These are phyloP conservation scores for Talaromyces sp. DNA, from an alignment of 2,329 filamentous ascomycete genomes.

Conservation along the genomic window DNA sequence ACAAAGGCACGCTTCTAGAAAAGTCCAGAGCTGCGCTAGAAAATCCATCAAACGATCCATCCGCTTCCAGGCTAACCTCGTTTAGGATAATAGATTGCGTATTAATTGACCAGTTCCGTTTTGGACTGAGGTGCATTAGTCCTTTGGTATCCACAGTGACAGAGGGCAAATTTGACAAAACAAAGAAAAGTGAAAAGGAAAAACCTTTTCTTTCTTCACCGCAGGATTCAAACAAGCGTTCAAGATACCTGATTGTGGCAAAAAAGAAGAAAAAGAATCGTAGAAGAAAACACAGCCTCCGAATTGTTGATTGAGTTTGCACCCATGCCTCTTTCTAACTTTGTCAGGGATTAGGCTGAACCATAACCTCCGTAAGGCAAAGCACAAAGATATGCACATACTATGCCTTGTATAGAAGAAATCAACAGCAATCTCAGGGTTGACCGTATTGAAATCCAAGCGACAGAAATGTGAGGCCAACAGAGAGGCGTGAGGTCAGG, in stretches of 20 bases:
- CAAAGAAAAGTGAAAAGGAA: not conserved
- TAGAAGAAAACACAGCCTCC: not conserved
- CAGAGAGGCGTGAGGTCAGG: not conserved
- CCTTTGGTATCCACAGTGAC: not conserved
- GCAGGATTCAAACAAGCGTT: not conserved
- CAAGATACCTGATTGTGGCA: slow-evolving; percentile 7
- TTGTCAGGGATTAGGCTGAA: not conserved
- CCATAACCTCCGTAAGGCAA: not conserved
- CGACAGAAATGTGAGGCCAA: not conserved
- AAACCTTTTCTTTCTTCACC: not conserved
- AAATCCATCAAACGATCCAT: slow-evolving; percentile 6
- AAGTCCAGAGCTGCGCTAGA: not conserved
- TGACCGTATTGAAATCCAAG: not conserved
- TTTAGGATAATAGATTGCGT: not conserved
- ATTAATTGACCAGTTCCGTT: not conserved
- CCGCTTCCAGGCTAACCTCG: not conserved
- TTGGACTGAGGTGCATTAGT: not conserved
- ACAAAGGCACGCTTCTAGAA: slow-evolving; percentile 1
- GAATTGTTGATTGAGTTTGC: not conserved
- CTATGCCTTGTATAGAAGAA: not conserved
- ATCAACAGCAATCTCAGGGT: not conserved
- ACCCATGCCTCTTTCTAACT: not conserved
- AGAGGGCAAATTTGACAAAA: not conserved
- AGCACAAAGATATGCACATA: not conserved
- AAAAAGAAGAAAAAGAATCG: slow-evolving; percentile 4